Conservation (phyloP, 306 rosid genomes). For the Acacia confusa region DNA sequence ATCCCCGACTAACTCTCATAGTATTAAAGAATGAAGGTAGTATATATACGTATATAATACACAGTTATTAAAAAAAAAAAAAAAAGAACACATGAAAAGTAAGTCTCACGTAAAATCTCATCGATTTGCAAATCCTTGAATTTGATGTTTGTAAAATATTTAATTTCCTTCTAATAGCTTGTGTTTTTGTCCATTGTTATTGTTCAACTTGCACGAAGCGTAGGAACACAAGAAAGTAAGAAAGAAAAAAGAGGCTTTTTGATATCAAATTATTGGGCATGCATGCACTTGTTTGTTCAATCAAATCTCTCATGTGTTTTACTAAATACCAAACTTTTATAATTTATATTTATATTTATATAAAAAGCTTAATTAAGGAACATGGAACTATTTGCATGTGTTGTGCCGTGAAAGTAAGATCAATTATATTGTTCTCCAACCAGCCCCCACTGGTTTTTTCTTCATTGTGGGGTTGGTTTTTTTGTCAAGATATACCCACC, state of each 20-base stretch:
- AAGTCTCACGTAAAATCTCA: neutral
- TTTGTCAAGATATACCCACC: neutral
- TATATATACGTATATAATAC: neutral
- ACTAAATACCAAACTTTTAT: neutral
- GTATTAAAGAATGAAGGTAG: too few relatives aligned
- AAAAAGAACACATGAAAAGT: neutral
- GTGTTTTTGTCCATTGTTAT: slow-evolving; percentile 23
- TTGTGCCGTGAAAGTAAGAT: slow-evolving; percentile 38
- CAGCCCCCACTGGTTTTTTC: slow-evolving; percentile 32
- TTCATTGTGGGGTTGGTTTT: slow-evolving; percentile 3
- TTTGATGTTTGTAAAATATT: neutral
- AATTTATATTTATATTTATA: neutral
- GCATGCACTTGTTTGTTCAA: slow-evolving; percentile 12
- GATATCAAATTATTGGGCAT: neutral
- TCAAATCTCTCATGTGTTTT: slow-evolving; percentile 7
- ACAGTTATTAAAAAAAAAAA: neutral
- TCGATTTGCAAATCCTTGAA: neutral
- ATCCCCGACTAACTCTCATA: too few relatives aligned
- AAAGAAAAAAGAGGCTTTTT: slow-evolving; percentile 2
- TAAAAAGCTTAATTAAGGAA: neutral
- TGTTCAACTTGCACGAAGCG: slow-evolving; percentile 57
- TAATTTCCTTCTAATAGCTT: neutral
- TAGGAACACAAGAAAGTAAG: slow-evolving; percentile 35
- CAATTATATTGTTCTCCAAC: slow-evolving; percentile 8
- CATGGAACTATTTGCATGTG: slow-evolving; percentile 24